Conservation (phyloP, 2,329 filamentous ascomycete species). For the Fonsecaea erecta region DNA sequence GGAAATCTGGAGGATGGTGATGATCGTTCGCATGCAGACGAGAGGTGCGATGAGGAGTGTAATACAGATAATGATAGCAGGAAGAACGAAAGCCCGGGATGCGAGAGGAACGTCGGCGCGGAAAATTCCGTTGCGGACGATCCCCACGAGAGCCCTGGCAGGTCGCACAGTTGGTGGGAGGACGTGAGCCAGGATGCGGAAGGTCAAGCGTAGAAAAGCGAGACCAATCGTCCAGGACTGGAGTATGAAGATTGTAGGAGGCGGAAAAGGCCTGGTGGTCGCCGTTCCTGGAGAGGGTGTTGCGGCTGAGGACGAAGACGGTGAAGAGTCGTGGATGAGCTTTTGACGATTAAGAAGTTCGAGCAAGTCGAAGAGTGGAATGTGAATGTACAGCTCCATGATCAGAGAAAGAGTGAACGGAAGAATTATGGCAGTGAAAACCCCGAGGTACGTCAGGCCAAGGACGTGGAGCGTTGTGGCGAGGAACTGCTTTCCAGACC, state of each 20-base stretch:
- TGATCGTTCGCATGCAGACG: constrained; percentile 55
- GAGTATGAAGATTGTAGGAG: constrained; percentile 77
- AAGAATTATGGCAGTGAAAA: constrained; percentile 74
- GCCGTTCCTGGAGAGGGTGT: neutral
- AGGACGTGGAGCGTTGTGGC: constrained; percentile 42
- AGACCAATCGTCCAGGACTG: constrained; percentile 94
- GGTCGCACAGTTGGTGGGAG: constrained; percentile 59
- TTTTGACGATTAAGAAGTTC: constrained; percentile 26
- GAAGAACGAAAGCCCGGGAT: constrained; percentile 85
- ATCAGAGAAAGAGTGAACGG: constrained; percentile 79
- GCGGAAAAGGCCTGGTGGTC: neutral
- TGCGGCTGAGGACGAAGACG: neutral
- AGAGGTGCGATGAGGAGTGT: constrained; percentile 70
- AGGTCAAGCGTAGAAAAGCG: constrained; percentile 79
- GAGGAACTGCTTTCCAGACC: constrained; percentile 31
- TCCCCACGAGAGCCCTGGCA: constrained; percentile 73
- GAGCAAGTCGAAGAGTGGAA: constrained; percentile 83
- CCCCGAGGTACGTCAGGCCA: constrained; percentile 74
- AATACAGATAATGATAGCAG: constrained; percentile 65
- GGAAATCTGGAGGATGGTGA: constrained; percentile 38
- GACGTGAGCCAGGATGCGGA: constrained; percentile 63
- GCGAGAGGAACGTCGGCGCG: constrained; percentile 78
- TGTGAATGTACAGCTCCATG: constrained; percentile 84
- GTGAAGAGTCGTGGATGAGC: neutral
- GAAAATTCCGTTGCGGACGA: constrained; percentile 75